These are phyloP conservation scores for Hypoxylon sp. DNA, from an alignment of 2,329 filamentous ascomycete genomes.

Conservation along the genomic window DNA sequence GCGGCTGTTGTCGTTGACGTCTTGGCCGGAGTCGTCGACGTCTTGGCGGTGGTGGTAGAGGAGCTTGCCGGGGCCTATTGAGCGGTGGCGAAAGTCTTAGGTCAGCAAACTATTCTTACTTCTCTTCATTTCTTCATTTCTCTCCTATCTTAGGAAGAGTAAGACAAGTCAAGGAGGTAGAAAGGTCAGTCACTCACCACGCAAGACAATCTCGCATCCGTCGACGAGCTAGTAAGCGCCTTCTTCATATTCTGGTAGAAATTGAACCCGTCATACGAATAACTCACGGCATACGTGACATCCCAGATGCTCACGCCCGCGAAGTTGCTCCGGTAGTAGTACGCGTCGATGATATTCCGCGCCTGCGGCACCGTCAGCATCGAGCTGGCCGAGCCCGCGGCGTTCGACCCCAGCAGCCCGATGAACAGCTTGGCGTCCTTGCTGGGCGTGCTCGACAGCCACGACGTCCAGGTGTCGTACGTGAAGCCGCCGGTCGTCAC, in stretches of 20 bases:
- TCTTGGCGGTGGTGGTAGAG: background rate
- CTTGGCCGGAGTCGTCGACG: background rate
- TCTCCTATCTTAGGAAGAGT: background rate
- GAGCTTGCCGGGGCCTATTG: constrained; percentile 7
- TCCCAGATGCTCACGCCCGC: constrained; percentile 63
- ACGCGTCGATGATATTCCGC: constrained; percentile 54
- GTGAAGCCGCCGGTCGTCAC: constrained; percentile 53
- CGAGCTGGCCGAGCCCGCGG: constrained; percentile 48
- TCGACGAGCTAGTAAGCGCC: constrained; percentile 45
- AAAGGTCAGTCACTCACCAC: constrained; percentile 27
- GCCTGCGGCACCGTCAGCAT: constrained; percentile 54
- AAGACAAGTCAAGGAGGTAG: background rate
- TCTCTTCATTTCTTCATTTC: background rate
- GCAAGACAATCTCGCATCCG: constrained; percentile 31
- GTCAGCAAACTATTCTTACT: constrained; percentile 18
- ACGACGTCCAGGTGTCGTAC: constrained; percentile 57
- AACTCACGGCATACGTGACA: constrained; percentile 51
- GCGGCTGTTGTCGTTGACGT: background rate
- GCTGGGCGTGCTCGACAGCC: constrained; percentile 53
- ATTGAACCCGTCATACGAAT: constrained; percentile 50
- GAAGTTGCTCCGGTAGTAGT: constrained; percentile 55
- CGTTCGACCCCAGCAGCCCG: constrained; percentile 54
- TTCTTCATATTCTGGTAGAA: constrained; percentile 56
- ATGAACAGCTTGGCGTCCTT: constrained; percentile 58
- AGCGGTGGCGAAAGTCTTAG: constrained; percentile 22